phyloP scores from a whole-genome alignment of 2,329 filamentous ascomycete species.

The Colletotrichum theobromicola region DNA sequence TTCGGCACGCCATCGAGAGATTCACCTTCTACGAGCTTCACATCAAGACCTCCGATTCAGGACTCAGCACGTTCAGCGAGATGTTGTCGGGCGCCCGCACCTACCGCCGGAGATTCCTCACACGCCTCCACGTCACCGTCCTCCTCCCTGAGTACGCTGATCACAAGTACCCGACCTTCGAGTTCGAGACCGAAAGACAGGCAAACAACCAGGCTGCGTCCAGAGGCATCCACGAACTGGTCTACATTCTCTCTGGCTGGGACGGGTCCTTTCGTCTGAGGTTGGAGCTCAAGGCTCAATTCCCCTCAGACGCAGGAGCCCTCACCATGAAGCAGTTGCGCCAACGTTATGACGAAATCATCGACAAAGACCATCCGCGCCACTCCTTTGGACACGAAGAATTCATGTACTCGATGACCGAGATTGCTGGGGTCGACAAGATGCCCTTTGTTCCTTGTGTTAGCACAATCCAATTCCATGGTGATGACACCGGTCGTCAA shows the following conservation, averaged over 20 bases:
- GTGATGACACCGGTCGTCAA: background rate
- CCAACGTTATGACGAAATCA: background rate
- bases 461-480: background rate
- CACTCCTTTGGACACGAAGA: background rate
- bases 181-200: background rate
- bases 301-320: background rate
- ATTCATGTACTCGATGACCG: background rate
- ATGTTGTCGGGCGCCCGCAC: background rate
- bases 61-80: background rate
- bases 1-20: background rate
- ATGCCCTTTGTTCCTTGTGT: background rate
- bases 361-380: background rate
- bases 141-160: background rate
- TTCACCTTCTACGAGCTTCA: background rate
- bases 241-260: background rate
- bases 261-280: background rate
- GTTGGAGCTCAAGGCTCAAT: background rate
- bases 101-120: background rate
- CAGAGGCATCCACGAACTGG: background rate
- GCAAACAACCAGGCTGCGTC: background rate
- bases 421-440: background rate
- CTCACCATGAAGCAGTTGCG: background rate
- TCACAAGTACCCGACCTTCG: background rate
- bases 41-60: background rate
- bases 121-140: background rate